Base-by-base conservation (phyloP, 2,329 filamentous ascomycete genomes). In the Ceratocystis cacaofunesta region DNA sequence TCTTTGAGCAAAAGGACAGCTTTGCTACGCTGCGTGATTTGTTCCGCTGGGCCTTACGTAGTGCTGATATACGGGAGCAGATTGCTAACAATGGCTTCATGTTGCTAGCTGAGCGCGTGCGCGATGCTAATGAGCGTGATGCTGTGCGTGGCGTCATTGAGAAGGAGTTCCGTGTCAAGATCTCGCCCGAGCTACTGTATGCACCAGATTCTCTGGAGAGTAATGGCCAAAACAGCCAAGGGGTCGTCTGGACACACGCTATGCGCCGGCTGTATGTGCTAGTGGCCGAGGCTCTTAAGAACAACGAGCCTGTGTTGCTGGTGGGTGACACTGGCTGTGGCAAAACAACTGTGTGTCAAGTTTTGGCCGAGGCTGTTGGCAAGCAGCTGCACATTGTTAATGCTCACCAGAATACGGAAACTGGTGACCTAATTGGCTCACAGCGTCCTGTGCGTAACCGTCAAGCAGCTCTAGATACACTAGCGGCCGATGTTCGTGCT, bases 321-420 rank as follows among this genome's bases (percentile, higher is more conserved):
- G 90, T 99, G 12, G 94, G 94, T 68, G 95, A 99, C 73, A 99
- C 94, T 19, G 94, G 94, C 5, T 97, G 92, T 72, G 94, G 95
- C 68, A 99, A 99, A 77, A 99, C 94, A 0, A 96, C 92, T 1
- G 89, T 99, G 5, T 95, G 90, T 70, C 94, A 99, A 73, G 82
- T 96, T 72, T 81, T 97, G 64, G 91, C 94, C 2, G 88, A 95
- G 71, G 87, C 89, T 3, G 81, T 90, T 68, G 78, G 80, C 17
- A 90, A 87, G 71, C 79, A 89, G 68, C 78, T 99, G 48, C 86
- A 92, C 70, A 94, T 92, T 70, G 87, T 99, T 71, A 99, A 99
- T 72, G 94, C 95, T 2, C 95, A 99, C 75, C 92, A 97, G 70
- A 99, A 99, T 69, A 92, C 94, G 0, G 95, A 99, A 74, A 97